Percentiles rank a stretch among this genome's conserved stretches.
Conservation (phyloP, 371 early-diverging fungal species). For the Syncephalastrum contaminatum region DNA sequence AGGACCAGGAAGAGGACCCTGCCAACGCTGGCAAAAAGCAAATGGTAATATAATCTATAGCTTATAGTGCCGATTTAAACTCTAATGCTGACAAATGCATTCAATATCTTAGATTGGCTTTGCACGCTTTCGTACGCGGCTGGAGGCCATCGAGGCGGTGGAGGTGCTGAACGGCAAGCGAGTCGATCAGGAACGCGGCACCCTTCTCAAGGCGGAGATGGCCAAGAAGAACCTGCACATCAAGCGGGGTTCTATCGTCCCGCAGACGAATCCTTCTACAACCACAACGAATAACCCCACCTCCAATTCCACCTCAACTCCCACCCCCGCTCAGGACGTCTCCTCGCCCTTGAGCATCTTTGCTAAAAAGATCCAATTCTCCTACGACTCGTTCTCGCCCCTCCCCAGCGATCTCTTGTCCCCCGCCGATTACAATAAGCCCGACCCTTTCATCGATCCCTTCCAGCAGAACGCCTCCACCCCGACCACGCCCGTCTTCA, state of each 20-base stretch:
- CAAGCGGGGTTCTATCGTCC: slow-evolving; percentile 41
- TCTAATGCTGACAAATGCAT: neutral
- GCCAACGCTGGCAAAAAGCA: slow-evolving; percentile 62
- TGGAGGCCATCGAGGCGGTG: slow-evolving; percentile 86
- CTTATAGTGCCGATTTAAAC: neutral
- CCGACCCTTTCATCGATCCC: slow-evolving; percentile 43
- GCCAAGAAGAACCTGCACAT: slow-evolving; percentile 93
- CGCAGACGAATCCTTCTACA: slow-evolving; percentile 3
- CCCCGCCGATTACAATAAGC: slow-evolving; percentile 39
- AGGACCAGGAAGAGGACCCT: slow-evolving; percentile 57
- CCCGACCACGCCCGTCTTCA: slow-evolving; percentile 22
- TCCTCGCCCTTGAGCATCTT: slow-evolving; percentile 9
- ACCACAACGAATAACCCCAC: slow-evolving; percentile 5
- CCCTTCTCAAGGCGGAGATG: slow-evolving; percentile 91
- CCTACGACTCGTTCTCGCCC: slow-evolving; percentile 38
- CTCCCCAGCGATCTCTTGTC: slow-evolving; percentile 59
- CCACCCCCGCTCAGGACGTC: slow-evolving; percentile 6
- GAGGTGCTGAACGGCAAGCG: slow-evolving; percentile 84
- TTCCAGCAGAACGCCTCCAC: slow-evolving; percentile 24
- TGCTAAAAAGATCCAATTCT: slow-evolving; percentile 7
- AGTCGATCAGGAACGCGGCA: slow-evolving; percentile 83
- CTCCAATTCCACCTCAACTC: slow-evolving; percentile 7
- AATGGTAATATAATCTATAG: slow-evolving; percentile 63
- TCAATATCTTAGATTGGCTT: slow-evolving; percentile 74
- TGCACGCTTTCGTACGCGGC: slow-evolving; percentile 86